Evolutionary conservation across 2,329 filamentous ascomycete genomes (phyloP), one percentile per base, ranked within the genome.

Genomic region (Fusarium setosum): DNA sequence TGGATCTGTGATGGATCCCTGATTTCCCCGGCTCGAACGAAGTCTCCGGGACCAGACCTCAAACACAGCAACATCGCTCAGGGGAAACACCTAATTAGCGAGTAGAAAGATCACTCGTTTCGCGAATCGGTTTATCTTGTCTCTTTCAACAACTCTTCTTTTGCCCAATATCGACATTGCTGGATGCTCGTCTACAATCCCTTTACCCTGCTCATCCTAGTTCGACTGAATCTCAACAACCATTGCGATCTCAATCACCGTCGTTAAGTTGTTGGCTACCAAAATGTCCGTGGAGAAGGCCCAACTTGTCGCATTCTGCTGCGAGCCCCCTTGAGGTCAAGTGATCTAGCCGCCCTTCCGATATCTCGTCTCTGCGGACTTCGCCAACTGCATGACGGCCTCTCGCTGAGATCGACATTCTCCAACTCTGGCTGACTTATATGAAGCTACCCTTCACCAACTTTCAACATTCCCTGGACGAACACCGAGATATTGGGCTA

Each of bases 1-100:
- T 67, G 64, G 64, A 65, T 64, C 34, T 58, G 40, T 40, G 56
- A 64, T 68, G 64, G 64, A 65, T 50, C 64, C 56, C 37, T 57
- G 64, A 48, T 42, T 38, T 41, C 56, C n/a, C 60, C 64, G 56
- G 51, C 44, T 12, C 52, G 40, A n/a, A 18, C 12, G 24, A 55
- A 47, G 17, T 44, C 24, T 57, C 35, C 47, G 21, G 65, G 40
- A 31, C 31, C 60, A 61, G 31, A 50, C 57, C 48, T 47, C 34
- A 35, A 38, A 18, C 13, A 17, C 37, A 34, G 31, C 24, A 29
- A 52, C 15, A 44, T 37, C 38, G 37, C 8, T 37, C 29, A 60
- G 31, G 26, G 24, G 34, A 40, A 29, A 24, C 26, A 45, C 32
- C 51, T 26, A 31, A 29, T 5, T 7, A 20, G n/a, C 13, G 26